These are phyloP conservation scores for Fonsecaea erecta DNA, from an alignment of 2,329 filamentous ascomycete species.

Conservation along the genomic window DNA sequence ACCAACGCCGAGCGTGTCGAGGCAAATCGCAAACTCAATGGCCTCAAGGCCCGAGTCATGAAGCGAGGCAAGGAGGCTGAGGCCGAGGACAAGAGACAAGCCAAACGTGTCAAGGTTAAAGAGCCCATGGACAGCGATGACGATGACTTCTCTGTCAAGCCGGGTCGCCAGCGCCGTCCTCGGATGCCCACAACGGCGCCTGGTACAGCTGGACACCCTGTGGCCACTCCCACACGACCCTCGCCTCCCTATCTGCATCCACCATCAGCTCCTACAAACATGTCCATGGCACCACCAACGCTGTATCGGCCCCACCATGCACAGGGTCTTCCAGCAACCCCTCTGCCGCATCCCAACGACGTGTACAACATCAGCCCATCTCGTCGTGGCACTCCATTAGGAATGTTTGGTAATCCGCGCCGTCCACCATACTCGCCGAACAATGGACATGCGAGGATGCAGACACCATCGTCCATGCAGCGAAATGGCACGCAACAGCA, in stretches of 20 bases:
- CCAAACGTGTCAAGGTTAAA: slow-evolving; percentile 21
- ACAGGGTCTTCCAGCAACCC: background rate
- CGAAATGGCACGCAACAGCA: background rate
- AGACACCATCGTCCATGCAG: background rate
- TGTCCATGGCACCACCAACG: background rate
- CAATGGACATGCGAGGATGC: background rate
- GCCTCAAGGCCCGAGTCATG: slow-evolving; percentile 43
- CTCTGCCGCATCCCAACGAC: background rate
- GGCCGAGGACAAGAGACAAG: slow-evolving; percentile 21
- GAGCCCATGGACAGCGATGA: background rate
- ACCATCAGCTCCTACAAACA: background rate
- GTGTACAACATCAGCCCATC: background rate
- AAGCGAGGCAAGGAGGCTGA: slow-evolving; percentile 41
- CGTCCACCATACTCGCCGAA: background rate
- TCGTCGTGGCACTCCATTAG: background rate
- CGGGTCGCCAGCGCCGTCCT: background rate
- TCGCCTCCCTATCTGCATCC: background rate
- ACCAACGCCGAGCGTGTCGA: slow-evolving; percentile 40
- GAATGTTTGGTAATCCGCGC: background rate
- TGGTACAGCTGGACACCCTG: background rate
- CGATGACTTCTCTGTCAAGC: background rate
- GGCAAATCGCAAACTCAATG: slow-evolving; percentile 44
- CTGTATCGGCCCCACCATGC: background rate
- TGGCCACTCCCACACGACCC: background rate
- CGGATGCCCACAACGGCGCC: background rate